phyloP scores from a whole-genome alignment of 2,329 filamentous ascomycete species.

The Arthrocladium fulminans region DNA sequence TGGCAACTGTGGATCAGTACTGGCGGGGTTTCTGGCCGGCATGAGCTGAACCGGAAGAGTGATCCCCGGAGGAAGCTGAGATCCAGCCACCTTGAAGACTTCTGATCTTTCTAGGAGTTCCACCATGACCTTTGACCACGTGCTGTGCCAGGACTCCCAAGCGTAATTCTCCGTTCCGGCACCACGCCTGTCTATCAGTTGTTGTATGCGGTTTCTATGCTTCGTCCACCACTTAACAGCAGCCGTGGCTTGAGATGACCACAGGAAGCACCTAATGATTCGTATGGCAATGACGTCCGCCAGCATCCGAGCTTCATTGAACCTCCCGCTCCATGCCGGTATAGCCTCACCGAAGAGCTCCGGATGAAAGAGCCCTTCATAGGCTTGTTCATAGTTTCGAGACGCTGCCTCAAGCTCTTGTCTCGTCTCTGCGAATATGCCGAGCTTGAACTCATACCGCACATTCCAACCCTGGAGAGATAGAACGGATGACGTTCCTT shows the following conservation, averaged over 20 bases:
- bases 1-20: constrained; percentile 43
- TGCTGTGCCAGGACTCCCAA: constrained; percentile 87
- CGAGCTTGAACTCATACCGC: constrained; percentile 89
- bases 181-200: constrained; percentile 72
- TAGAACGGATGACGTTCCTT: constrained; percentile 76
- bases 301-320: constrained; percentile 84
- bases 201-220: constrained; percentile 64
- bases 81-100: not conserved
- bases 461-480: constrained; percentile 83
- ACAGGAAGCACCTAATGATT: constrained; percentile 71
- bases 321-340: constrained; percentile 79
- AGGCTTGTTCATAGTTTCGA: constrained; percentile 77
- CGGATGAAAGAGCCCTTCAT: constrained; percentile 69
- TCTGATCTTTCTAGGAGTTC: constrained; percentile 43
- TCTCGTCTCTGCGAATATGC: constrained; percentile 81
- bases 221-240: constrained; percentile 72
- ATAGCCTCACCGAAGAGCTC: constrained; percentile 76
- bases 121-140: constrained; percentile 56
- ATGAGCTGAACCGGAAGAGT: constrained; percentile 32
- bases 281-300: constrained; percentile 75
- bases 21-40: constrained; percentile 22
- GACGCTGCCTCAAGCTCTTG: constrained; percentile 84
- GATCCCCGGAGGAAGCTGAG: not conserved
- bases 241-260: constrained; percentile 66
- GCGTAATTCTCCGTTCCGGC: constrained; percentile 83